Evolutionary conservation across 148 eudicot species (phyloP).

Genomic region (Polygonum maritimum): DNA sequence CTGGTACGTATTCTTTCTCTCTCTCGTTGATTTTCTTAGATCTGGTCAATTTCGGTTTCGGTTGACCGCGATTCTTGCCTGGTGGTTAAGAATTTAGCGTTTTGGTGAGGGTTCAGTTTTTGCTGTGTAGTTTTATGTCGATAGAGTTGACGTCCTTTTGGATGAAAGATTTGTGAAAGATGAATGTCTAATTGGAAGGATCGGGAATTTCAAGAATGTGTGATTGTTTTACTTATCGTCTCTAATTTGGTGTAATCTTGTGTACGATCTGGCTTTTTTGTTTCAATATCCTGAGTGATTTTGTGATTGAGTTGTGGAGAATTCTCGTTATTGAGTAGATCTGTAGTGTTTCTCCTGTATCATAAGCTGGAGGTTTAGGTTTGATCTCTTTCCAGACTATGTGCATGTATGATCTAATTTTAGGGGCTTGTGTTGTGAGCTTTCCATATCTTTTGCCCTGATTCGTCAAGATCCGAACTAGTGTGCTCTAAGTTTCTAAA

Average conservation of each 20-base stretch:
- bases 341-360: too few species aligned
- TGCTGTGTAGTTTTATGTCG: background rate
- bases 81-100: background rate
- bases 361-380: background rate
- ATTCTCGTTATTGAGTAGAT: too few species aligned
- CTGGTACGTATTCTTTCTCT: conserved; percentile 1
- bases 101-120: background rate
- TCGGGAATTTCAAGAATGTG: background rate
- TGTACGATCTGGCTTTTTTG: too few species aligned
- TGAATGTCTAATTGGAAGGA: background rate
- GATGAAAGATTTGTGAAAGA: background rate
- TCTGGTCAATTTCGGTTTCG: background rate
- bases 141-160: background rate
- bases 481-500: too few species aligned
- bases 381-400: background rate
- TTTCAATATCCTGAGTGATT: too few species aligned
- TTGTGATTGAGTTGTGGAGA: too few species aligned
- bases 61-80: background rate
- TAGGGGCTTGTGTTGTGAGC: too few species aligned
- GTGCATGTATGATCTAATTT: background rate
- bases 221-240: too few species aligned
- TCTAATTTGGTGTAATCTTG: too few species aligned
- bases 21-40: background rate
- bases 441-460: too few species aligned
- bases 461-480: too few species aligned